These are phyloP conservation scores for Skeletonema grethae DNA, from an alignment of 108 stramenopile species.

Conservation along the genomic window DNA sequence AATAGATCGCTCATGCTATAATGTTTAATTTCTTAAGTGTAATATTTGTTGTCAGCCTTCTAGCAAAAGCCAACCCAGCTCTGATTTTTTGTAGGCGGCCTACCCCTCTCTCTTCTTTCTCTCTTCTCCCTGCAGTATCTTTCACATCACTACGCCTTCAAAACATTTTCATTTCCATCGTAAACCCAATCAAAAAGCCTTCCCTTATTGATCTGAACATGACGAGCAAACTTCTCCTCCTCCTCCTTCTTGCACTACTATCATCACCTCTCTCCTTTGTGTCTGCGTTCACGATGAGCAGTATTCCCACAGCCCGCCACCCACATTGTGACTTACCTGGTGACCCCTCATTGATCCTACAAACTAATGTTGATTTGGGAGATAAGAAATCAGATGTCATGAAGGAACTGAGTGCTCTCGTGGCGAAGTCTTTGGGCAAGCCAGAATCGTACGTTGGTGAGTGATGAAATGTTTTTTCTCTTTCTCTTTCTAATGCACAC, in stretches of 20 bases:
- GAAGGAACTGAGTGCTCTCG: slow-evolving; percentile 54
- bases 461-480: slow-evolving; percentile 9
- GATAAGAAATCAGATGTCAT: slow-evolving; percentile 72
- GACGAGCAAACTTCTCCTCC: background rate
- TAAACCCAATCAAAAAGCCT: no score
- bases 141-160: no score
- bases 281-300: background rate
- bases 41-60: no score
- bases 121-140: no score
- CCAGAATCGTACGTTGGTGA: slow-evolving; percentile 78
- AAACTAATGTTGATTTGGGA: slow-evolving; percentile 81
- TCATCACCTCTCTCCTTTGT: background rate
- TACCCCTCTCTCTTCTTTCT: no score
- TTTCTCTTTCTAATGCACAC: background rate
- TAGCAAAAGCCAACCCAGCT: no score
- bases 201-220: background rate
- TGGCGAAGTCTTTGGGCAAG: slow-evolving; percentile 58
- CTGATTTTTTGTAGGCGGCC: no score
- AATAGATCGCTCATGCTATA: background rate
- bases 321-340: slow-evolving; percentile 67
- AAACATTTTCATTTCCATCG: no score
- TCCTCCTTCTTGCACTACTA: background rate
- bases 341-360: slow-evolving; percentile 73
- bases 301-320: background rate
- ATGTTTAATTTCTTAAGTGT: background rate